phyloP scores from a whole-genome alignment of 495 filamentous ascomycete genomes.

The Tuber indicum region DNA sequence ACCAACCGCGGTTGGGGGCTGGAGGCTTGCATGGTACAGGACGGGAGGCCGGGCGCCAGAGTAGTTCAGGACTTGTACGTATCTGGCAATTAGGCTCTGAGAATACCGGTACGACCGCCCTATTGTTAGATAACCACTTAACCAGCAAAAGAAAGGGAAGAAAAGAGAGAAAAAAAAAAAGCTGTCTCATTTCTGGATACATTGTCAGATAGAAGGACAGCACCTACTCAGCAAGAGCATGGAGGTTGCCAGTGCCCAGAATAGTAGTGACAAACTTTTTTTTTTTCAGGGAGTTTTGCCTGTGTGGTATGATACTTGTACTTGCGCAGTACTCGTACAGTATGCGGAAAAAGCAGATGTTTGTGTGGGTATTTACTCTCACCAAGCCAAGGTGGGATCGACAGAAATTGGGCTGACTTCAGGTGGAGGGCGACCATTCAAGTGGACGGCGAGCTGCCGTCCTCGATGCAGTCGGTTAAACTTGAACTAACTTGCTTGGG shows the following conservation, averaged over 20 bases:
- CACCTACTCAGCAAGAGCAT: background rate
- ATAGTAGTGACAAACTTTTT: background rate
- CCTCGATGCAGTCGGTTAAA: conserved; percentile 1
- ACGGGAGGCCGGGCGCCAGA: background rate
- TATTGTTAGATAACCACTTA: background rate
- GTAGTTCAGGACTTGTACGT: background rate
- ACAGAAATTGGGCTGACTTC: background rate
- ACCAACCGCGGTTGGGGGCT: background rate
- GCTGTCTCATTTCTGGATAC: background rate
- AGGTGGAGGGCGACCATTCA: background rate
- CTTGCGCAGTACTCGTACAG: no score
- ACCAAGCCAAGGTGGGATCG: background rate
- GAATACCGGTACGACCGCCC: background rate
- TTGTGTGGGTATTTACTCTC: background rate
- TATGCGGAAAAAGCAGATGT: background rate
- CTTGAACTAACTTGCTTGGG: background rate
- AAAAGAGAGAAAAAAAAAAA: no score
- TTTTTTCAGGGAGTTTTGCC: background rate
- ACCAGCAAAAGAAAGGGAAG: background rate
- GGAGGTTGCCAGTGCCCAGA: background rate
- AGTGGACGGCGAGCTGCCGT: background rate
- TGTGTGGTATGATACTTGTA: background rate
- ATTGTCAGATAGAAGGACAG: background rate
- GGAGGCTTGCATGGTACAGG: background rate
- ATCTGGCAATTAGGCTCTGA: background rate